Evolutionary conservation across 1,284 basidiomycete species (phyloP), one percentile per base, ranked within the genome.

Genomic region (Pseudozyma thailandica): DNA sequence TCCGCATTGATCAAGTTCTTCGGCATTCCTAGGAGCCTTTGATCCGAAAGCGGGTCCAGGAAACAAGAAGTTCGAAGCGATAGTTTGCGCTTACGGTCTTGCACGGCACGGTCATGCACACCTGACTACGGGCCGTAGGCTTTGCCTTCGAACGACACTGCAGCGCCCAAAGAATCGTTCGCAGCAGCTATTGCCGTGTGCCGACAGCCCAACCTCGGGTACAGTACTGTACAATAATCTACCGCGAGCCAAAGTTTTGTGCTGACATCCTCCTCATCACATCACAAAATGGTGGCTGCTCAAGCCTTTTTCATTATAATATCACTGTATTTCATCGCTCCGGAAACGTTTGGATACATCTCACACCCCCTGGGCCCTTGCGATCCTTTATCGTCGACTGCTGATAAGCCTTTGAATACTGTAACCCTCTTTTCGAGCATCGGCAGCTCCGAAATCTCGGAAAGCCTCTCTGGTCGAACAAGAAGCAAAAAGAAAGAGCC

Each of bases 211-310:
- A 16, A 8, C 12, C 31, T 33, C 31, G 31, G 31, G 12, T 33
- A 33, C 12, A 2, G 12, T 33, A n/a, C n/a, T n/a, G n/a, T n/a
- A n/a, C n/a, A n/a, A n/a, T n/a, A n/a, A n/a, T n/a, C n/a, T n/a
- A n/a, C n/a, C n/a, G 31, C 20, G 12, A 48, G 12, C 3, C 23
- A 44, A 43, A 30, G 6, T 44, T 52, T 52, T 16, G 41, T n/a
- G n/a, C 41, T 44, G 50, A 52, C 50, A 45, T 12, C 16, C 50
- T 42, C 27, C 28, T 18, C 39, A 43, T 51, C 39, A 51, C 50
- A 28, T 6, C 31, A 4, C 3, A 16, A n/a, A n/a, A n/a, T n/a
- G n/a, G n/a, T n/a, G n/a, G n/a, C n/a, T n/a, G n/a, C n/a, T n/a
- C n/a, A n/a, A n/a, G n/a, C n/a, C n/a, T n/a, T n/a, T n/a, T n/a